A percentile compares a stretch with the other conserved stretches of the same genome.
These are phyloP conservation scores for Kwoniella bestiolae DNA, from an alignment of 768 basidiomycete species.

Conservation along the genomic window DNA sequence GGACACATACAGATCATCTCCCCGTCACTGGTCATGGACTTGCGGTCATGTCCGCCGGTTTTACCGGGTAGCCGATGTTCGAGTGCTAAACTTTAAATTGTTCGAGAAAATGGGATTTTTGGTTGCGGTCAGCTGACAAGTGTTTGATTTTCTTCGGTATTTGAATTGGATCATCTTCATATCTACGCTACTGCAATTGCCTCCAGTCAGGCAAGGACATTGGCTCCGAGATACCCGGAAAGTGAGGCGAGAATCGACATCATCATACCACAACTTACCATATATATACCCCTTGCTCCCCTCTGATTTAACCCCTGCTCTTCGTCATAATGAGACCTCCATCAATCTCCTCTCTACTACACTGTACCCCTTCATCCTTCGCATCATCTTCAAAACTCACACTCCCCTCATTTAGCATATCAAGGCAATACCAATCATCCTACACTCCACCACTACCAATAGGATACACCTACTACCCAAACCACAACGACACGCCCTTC, in stretches of 20 bases:
- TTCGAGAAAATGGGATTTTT: background rate
- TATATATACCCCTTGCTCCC: background rate
- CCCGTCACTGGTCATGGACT: too few relatives aligned
- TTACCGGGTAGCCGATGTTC: background rate
- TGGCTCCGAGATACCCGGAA: background rate
- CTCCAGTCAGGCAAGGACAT: too few relatives aligned
- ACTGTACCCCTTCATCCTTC: background rate
- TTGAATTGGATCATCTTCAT: too few relatives aligned
- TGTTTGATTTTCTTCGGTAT: too few relatives aligned
- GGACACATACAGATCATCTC: too few relatives aligned
- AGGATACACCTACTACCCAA: constrained; percentile 34
- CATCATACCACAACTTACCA: background rate
- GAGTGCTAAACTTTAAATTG: background rate
- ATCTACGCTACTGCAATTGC: too few relatives aligned
- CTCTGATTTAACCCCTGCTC: too few relatives aligned
- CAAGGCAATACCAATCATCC: background rate
- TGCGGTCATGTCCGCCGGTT: background rate
- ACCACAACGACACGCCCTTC: constrained; percentile 35
- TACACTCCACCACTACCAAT: constrained; percentile 19
- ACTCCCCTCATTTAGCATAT: background rate
- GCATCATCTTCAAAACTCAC: constrained; percentile 10
- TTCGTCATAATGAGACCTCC: background rate
- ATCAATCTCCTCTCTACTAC: background rate
- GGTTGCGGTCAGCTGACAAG: background rate
- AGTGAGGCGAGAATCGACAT: background rate